These are phyloP conservation scores for Trametes sp. DNA, from an alignment of 1,284 basidiomycete species.

Conservation along the genomic window DNA sequence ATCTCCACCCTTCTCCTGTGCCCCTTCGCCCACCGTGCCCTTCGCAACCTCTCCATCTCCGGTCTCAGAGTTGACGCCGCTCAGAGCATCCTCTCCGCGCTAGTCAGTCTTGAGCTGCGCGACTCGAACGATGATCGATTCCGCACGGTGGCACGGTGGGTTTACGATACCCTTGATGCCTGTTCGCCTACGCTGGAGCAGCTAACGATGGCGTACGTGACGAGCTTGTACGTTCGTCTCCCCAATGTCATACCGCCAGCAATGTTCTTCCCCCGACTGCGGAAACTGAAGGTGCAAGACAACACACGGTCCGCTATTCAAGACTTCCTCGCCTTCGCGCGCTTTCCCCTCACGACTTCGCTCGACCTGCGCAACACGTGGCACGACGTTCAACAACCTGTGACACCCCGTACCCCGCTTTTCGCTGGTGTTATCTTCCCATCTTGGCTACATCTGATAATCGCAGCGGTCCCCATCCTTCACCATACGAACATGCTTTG, in stretches of 20 bases:
- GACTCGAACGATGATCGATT: background rate
- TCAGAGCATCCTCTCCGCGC: background rate
- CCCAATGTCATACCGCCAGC: background rate
- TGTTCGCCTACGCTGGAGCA: background rate
- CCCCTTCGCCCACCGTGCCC: background rate
- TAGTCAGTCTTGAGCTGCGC: background rate
- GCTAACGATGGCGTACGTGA: background rate
- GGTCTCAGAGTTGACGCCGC: background rate
- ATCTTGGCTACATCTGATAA: background rate
- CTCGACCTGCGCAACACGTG: background rate
- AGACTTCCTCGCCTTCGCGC: background rate
- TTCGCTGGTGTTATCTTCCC: background rate
- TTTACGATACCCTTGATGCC: background rate
- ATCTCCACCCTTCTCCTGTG: background rate
- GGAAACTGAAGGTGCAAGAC: background rate
- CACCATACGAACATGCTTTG: background rate
- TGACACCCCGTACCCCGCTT: background rate
- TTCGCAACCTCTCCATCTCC: background rate
- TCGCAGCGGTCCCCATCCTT: background rate
- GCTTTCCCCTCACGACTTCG: background rate
- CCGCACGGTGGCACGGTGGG: background rate
- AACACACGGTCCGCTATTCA: background rate
- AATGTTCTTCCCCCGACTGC: background rate
- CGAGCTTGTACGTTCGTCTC: background rate
- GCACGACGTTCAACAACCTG: background rate